Conservation (phyloP, 2,329 filamentous ascomycete species). For the Scleromitrula shiraiana region DNA sequence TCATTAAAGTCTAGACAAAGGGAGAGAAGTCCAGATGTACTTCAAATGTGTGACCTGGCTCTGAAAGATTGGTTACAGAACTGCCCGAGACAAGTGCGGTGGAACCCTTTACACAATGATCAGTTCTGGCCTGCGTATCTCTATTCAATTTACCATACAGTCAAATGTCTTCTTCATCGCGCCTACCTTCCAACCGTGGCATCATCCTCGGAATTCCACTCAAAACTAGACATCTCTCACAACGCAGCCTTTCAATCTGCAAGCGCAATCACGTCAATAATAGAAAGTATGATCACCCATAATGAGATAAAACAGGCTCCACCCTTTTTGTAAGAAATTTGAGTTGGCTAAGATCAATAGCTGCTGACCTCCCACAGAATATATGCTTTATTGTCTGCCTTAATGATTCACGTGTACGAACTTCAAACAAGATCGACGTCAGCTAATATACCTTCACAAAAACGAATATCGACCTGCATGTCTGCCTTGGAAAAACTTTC, state of each 20-base stretch:
- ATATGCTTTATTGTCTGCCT: conserved; percentile 88
- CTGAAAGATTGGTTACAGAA: conserved; percentile 95
- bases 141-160: conserved; percentile 94
- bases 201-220: conserved; percentile 55
- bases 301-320: conserved; percentile 81
- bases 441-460: conserved; percentile 79
- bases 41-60: conserved; percentile 95
- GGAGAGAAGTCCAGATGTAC: conserved; percentile 81
- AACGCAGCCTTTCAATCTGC: conserved; percentile 95
- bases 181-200: conserved; percentile 89
- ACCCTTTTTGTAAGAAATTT: conserved; percentile 50
- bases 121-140: conserved; percentile 84
- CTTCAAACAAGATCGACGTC: conserved; percentile 86
- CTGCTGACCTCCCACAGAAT: conserved; percentile 63
- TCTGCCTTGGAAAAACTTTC: conserved; percentile 85
- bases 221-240: conserved; percentile 78
- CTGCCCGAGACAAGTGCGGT: conserved; percentile 89
- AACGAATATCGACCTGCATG: conserved; percentile 84
- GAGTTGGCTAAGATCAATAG: neutral
- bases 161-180: conserved; percentile 83
- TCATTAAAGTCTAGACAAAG: conserved; percentile 85
- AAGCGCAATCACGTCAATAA: conserved; percentile 90
- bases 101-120: conserved; percentile 80
- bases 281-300: conserved; percentile 76
- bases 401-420: conserved; percentile 98